Base-by-base conservation (phyloP, 2,329 filamentous ascomycete genomes). In the Cadophora sp. region DNA sequence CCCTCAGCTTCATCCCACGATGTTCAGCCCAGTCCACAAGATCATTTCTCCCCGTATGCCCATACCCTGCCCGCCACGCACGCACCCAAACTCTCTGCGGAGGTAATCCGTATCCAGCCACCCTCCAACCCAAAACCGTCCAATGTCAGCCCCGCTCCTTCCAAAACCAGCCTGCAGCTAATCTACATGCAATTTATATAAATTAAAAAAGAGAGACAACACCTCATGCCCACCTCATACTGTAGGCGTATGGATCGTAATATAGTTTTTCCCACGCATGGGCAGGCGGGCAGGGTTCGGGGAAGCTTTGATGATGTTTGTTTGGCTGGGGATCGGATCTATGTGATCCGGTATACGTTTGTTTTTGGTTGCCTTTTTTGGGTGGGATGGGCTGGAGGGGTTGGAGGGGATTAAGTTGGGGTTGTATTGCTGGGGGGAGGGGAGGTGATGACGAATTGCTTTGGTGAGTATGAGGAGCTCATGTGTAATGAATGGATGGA, bases 361-460 rank as follows among this genome's bases (percentile, higher is more conserved):
- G 31, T 43, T 43, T 43, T 16, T 48, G 43, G 43, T 48, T 48
- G 43, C 43, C 31, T 34, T n/a, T 48, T 48, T 48, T 6, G 43
- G 43, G n/a, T 5, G 19, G 3, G n/a, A 40, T 6, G 14, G 29
- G n/a, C 40, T 24, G 9, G 26, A 31, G 51, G 55, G 29, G 8
- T 40, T 24, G 29, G 12, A n/a, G 19, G 29, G 40, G 40, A n/a
- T 48, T 48, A 48, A 2, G 14, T 55, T 55, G 51, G 26, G 12
- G 50, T 53, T 27, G 50, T 53, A 29, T 53, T 53, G 26, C 50
- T 53, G 22, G 24, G 12, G 22, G 1, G 3, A 2, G 26, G 11
- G 26, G 9, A n/a, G 26, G 29, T 27, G 56, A 59, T 59, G 56
- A 59, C 56, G 56, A 59, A 59, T 59, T 40, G 34, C 56, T 40